A percentile compares a stretch with the other conserved stretches of the same genome.
Evolutionary conservation across 306 rosid species (phyloP).

Genomic region (Inga oerstediana): DNA sequence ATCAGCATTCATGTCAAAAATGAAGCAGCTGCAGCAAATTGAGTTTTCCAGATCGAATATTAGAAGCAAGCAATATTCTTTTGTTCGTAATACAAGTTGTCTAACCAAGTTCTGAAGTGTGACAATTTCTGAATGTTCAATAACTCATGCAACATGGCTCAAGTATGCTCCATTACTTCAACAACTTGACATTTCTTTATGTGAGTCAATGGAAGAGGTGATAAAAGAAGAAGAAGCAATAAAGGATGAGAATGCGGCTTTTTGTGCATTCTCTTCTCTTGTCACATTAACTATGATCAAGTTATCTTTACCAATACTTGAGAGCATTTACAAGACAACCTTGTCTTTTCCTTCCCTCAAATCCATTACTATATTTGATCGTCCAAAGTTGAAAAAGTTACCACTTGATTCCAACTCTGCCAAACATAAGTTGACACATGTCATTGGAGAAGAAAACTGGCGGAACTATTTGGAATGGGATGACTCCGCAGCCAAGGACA

Average conservation of each 20-base stretch:
- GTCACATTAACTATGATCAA: background rate
- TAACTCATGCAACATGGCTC: too few relatives aligned
- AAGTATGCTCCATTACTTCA: too few relatives aligned
- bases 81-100: too few relatives aligned
- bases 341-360: background rate
- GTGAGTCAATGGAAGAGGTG: background rate
- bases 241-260: background rate
- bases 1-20: too few relatives aligned
- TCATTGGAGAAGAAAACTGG: background rate
- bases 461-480: background rate
- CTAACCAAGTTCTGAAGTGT: too few relatives aligned
- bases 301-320: background rate
- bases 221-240: background rate
- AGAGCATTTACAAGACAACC: background rate
- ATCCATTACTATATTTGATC: fast-evolving
- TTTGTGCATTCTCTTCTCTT: background rate
- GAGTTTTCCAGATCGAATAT: too few relatives aligned
- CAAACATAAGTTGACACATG: background rate
- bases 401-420: background rate
- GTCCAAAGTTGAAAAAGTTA: background rate
- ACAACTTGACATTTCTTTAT: too few relatives aligned
- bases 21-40: too few relatives aligned
- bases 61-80: too few relatives aligned
- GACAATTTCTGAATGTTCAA: too few relatives aligned
- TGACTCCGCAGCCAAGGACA: background rate